Evolutionary conservation across 2,329 filamentous ascomycete species (phyloP).

Genomic region (Phaeosphaeria sp.): DNA sequence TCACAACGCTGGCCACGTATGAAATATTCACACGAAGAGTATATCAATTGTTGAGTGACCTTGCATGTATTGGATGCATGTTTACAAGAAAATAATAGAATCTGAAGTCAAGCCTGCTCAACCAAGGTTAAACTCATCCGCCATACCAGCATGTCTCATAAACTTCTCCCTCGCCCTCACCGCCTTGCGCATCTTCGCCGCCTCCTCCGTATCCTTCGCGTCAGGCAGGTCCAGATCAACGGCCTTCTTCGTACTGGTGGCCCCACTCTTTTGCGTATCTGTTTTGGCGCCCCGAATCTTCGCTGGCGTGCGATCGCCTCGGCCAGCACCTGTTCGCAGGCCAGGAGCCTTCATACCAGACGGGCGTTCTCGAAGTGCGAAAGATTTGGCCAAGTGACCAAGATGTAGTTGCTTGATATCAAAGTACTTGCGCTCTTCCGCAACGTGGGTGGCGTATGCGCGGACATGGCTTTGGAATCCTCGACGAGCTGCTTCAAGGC

Average conservation of each 20-base stretch:
- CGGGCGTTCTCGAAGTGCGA: slow-evolving; percentile 86
- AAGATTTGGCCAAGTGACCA: slow-evolving; percentile 92
- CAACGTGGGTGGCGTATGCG: slow-evolving; percentile 92
- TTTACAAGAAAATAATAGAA: background rate
- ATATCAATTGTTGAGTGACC: too few relatives aligned
- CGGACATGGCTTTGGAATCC: slow-evolving; percentile 92
- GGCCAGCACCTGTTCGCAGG: slow-evolving; percentile 54
- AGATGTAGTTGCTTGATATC: slow-evolving; percentile 91
- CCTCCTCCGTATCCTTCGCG: slow-evolving; percentile 61
- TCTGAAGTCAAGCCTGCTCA: too few relatives aligned
- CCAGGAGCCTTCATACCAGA: slow-evolving; percentile 71
- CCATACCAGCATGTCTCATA: slow-evolving; percentile 59
- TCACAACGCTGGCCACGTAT: too few relatives aligned
- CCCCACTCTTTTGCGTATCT: slow-evolving; percentile 41
- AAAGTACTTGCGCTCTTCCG: slow-evolving; percentile 83
- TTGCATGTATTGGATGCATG: too few relatives aligned
- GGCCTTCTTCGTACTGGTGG: slow-evolving; percentile 21
- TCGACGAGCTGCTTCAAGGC: slow-evolving; percentile 80
- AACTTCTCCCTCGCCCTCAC: slow-evolving; percentile 53
- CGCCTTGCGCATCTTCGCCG: slow-evolving; percentile 69
- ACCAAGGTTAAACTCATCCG: slow-evolving; percentile 73
- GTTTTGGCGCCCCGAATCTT: slow-evolving; percentile 50
- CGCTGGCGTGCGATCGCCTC: slow-evolving; percentile 33
- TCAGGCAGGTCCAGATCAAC: slow-evolving; percentile 41
- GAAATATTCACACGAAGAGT: background rate